phyloP scores from a whole-genome alignment of 2,329 filamentous ascomycete species.

The Akanthomyces muscarius region DNA sequence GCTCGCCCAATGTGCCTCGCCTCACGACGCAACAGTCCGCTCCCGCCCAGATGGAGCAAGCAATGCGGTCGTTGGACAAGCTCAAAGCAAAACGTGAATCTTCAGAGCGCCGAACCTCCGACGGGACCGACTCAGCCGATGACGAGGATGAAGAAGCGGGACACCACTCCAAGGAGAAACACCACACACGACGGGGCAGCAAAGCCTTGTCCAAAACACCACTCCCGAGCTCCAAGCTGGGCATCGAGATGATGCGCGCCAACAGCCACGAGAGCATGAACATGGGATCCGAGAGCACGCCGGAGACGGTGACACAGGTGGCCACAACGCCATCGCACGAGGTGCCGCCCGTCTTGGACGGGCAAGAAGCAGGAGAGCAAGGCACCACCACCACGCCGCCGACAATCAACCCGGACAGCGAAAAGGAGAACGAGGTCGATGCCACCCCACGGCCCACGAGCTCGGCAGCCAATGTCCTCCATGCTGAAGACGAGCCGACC shows the following conservation, averaged over 20 bases:
- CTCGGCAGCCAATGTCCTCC: background rate
- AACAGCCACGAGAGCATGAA: slow-evolving; percentile 84
- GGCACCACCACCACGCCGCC: slow-evolving; percentile 11
- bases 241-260: slow-evolving; percentile 96
- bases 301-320: slow-evolving; percentile 50
- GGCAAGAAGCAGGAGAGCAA: slow-evolving; percentile 19
- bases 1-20: slow-evolving; percentile 43
- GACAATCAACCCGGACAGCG: slow-evolving; percentile 13
- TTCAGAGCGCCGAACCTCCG: slow-evolving; percentile 39
- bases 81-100: slow-evolving; percentile 60
- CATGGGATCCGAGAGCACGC: slow-evolving; percentile 45
- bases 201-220: slow-evolving; percentile 44
- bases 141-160: slow-evolving; percentile 82
- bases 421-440: slow-evolving; percentile 29
- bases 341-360: slow-evolving; percentile 29
- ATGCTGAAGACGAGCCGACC: slow-evolving; percentile 27
- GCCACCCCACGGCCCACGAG: slow-evolving; percentile 42
- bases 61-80: slow-evolving; percentile 64
- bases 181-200: slow-evolving; percentile 43
- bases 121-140: slow-evolving; percentile 81
- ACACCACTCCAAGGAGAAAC: slow-evolving; percentile 31
- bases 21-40: slow-evolving; percentile 61
- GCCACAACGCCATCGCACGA: slow-evolving; percentile 47
- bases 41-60: slow-evolving; percentile 55
- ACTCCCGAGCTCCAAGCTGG: slow-evolving; percentile 79